A percentile compares a stretch with the other conserved stretches of the same genome.
These are phyloP conservation scores for Neopestalotiopsis sp. DNA, from an alignment of 2,329 filamentous ascomycete genomes.

Conservation along the genomic window DNA sequence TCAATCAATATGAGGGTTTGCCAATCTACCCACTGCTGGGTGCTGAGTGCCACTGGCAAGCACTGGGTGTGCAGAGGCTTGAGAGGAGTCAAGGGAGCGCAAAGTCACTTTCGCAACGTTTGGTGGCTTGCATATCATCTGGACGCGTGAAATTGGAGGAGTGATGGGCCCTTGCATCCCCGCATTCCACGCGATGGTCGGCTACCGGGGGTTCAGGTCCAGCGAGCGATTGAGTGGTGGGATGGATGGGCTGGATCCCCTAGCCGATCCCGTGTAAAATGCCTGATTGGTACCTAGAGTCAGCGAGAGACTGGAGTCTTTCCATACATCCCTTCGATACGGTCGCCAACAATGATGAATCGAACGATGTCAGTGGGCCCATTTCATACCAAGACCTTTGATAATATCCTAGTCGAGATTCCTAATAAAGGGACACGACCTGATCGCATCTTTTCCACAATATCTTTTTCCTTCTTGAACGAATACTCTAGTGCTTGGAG, in stretches of 20 bases:
- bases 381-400: no score
- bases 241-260: no score
- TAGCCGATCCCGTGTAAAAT: no score
- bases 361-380: background rate
- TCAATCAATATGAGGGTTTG: slow-evolving; percentile 7
- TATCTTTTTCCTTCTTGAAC: background rate
- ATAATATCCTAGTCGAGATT: background rate
- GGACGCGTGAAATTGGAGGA: slow-evolving; percentile 12
- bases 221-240: no score
- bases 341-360: background rate
- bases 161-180: background rate
- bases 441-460: background rate
- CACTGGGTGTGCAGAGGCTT: background rate
- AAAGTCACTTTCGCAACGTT: background rate
- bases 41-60: background rate
- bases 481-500: background rate
- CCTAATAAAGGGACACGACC: background rate
- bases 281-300: no score
- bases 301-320: no score
- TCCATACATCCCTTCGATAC: no score
- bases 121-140: background rate
- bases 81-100: background rate
- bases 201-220: background rate
- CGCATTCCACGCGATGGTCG: slow-evolving; percentile 8
- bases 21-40: background rate